Evolutionary conservation across 179 eudicot genomes (phyloP), one percentile per base, ranked within the genome.

Genomic region (Silene noctiflora): DNA sequence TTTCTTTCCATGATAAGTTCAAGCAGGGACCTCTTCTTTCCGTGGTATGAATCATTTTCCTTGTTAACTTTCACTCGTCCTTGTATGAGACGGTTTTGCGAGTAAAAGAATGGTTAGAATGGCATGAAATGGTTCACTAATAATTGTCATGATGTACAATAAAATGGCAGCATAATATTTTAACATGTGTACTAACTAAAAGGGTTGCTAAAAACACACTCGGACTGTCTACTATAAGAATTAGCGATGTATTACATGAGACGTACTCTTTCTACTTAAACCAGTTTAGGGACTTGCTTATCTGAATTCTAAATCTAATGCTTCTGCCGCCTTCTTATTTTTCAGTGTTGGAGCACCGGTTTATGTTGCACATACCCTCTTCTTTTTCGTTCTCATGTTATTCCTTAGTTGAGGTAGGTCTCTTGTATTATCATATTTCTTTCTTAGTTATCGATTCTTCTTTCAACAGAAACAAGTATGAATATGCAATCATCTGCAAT

Each of bases 291-390:
- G 71, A 25, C 29, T 67, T 69, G 27, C 72, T 72, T 72, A 75
- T 74, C 71, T 60, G 24, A 74, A 60, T 25, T 13, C 46, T 71
- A 27, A 71, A 9, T 27, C 20, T 9, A 20, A 13, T 35, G 29
- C 63, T 56, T 71, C 9, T n/a, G 17, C 25, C 13, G 14, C 22
- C 14, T 76, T 33, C 39, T 17, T 82, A 21, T 69, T 77, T 27
- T 85, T 83, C 85, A 94, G 98, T 90, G 97, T 82, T 94, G 98
- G 97, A 94, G 88, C 84, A 89, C 86, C 75, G 98, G 98, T 76
- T 85, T 82, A 72, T 91, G 97, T 85, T 91, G 92, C 86, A 94
- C 97, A 51, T 94, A 94, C 77, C 98, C 98, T 51, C 97, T 94
- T 72, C 72, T 94, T 72, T 93, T 93, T 75, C 93, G 89, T 62